Base-by-base conservation (phyloP, 2,329 filamentous ascomycete genomes). In the Exophiala dermatitidis region DNA sequence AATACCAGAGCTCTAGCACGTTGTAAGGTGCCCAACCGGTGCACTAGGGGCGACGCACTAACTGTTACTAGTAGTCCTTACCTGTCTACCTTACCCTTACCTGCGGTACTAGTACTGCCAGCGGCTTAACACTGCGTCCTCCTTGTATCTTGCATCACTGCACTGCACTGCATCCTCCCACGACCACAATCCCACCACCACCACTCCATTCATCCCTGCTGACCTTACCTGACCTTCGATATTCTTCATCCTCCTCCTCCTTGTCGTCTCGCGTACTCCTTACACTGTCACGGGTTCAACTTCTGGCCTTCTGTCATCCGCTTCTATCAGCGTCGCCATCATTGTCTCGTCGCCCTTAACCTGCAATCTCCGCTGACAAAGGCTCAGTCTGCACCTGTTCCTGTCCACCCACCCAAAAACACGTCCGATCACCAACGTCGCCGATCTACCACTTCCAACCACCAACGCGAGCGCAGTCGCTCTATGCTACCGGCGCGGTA, bases 151-250 rank as follows among this genome's bases (percentile, higher is more conserved):
- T 45, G 48, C 48, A 51, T 45, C 32, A 45, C 41, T 44, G 38
- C 38, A 41, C 48, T 46, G 37, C 32, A 45, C 41, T 44, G 38
- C 38, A 41, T 41, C 38, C 34, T 47, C 34, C 37, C 42, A 32
- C 34, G 32, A 46, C 29, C 50, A 44, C 47, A 43, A 44, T 43
- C 36, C 34, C 33, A 42, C 44, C 29, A 47, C 36, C 48, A 44
- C 41, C 36, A 31, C 33, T 36, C 44, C 29, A 47, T 33, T 44
- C 47, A 40, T 44, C 52, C 50, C 56, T 53, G 56, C 56, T 56
- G 56, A 58, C 56, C 48, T 43, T 50, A 51, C 52, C 56, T 56
- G 56, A 58, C 56, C 48, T 43, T 50, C 34, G 38, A 47, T 55
- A 50, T 50, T 37, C 52, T 58, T 52, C 46, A 52, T 54, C 45